Evolutionary conservation across 352 stramenopile genomes (phyloP).

Genomic region (Blastocystis sp.): DNA sequence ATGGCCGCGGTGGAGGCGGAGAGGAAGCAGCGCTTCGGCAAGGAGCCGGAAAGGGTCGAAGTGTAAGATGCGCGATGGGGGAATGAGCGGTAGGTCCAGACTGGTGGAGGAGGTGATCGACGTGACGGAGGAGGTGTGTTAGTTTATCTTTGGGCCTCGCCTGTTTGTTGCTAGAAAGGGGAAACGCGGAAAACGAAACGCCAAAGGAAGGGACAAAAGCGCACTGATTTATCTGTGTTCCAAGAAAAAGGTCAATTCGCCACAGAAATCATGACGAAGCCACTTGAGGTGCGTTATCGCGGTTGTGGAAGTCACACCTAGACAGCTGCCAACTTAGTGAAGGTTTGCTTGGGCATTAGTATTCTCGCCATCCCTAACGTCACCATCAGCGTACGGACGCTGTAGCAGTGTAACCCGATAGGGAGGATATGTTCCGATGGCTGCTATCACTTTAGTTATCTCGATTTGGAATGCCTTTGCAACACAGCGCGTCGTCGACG

Average conservation of each 20-base stretch:
- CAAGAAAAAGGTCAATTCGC: background rate
- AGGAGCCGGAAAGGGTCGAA: background rate
- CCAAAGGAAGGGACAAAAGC: background rate
- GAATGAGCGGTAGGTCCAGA: background rate
- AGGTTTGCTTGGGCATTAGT: constrained; percentile 50
- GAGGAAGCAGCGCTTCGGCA: background rate
- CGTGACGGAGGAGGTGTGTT: background rate
- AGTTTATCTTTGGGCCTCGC: background rate
- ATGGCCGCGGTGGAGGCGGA: background rate
- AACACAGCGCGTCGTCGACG: constrained; percentile 24
- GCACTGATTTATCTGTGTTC: background rate
- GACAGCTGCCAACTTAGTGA: constrained; percentile 43
- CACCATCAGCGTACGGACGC: constrained; percentile 13
- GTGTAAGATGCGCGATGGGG: background rate
- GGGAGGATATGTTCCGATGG: constrained; percentile 48
- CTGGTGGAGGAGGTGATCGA: background rate
- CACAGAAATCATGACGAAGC: constrained; percentile 28
- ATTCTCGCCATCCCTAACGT: constrained; percentile 53
- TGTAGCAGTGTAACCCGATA: background rate
- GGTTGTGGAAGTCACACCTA: background rate
- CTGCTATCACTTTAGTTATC: constrained; percentile 18
- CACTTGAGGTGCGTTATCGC: background rate
- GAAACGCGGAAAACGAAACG: background rate
- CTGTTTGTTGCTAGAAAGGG: constrained; percentile 20
- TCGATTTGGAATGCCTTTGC: constrained; percentile 49